Evolutionary conservation across 768 basidiomycete genomes (phyloP).

Genomic region (Termitomyces titanicus): DNA sequence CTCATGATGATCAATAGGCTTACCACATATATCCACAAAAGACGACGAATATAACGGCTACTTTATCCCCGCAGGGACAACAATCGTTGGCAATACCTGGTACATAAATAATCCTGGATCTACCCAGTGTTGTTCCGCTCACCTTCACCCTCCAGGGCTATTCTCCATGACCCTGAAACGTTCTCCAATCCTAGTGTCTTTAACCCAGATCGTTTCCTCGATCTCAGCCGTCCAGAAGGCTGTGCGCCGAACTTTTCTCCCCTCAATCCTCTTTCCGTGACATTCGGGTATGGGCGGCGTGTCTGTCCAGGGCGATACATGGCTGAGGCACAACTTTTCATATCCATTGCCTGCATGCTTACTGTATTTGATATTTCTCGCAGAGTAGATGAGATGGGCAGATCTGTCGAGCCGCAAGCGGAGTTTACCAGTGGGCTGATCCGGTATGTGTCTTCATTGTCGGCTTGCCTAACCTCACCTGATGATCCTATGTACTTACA

Average conservation of each 20-base stretch:
- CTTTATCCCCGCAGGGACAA: slow-evolving; percentile 41
- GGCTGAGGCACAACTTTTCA: slow-evolving; percentile 42
- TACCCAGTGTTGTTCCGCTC: background rate
- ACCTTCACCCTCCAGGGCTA: slow-evolving; percentile 32
- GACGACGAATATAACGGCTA: slow-evolving; percentile 42
- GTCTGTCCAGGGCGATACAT: slow-evolving; percentile 47
- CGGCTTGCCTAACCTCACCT: background rate
- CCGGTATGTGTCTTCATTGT: slow-evolving; percentile 28
- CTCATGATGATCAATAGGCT: slow-evolving; percentile 16
- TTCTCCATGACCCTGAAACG: slow-evolving; percentile 42
- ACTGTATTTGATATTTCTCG: slow-evolving; percentile 36
- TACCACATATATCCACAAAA: slow-evolving; percentile 35
- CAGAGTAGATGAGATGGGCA: slow-evolving; percentile 32
- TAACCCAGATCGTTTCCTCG: slow-evolving; percentile 46
- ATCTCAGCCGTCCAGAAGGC: slow-evolving; percentile 12
- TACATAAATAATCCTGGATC: slow-evolving; percentile 13
- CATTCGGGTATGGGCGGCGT: slow-evolving; percentile 42
- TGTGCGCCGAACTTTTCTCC: slow-evolving; percentile 26
- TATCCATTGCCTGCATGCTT: slow-evolving; percentile 41
- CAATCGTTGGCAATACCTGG: slow-evolving; percentile 41
- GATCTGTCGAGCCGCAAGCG: slow-evolving; percentile 25
- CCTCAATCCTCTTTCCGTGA: slow-evolving; percentile 29
- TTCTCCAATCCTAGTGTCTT: slow-evolving; percentile 47
- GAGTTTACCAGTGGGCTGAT: slow-evolving; percentile 42
- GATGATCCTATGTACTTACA: slow-evolving; percentile 12